phyloP scores from a whole-genome alignment of 2,329 filamentous ascomycete species.

The Magnaporthiopsis incrustans region DNA sequence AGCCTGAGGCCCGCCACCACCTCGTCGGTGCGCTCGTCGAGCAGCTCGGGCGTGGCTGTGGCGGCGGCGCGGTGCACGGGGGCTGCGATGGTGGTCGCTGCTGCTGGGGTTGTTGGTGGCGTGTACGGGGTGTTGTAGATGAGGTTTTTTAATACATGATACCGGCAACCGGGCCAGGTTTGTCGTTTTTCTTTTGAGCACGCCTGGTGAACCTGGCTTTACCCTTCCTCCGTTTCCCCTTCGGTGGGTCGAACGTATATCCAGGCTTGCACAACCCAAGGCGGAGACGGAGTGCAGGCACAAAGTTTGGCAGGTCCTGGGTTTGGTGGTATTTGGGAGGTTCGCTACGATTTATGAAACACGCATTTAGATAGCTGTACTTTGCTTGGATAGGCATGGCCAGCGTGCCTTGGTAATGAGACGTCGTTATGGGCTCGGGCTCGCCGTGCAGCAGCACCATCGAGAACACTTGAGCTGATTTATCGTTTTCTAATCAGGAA shows the following conservation, averaged over 20 bases:
- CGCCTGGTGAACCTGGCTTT: neutral
- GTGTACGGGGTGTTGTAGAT: neutral
- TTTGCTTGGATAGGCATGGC: neutral
- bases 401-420: too few species aligned
- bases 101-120: neutral
- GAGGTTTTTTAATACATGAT: too few species aligned
- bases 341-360: neutral
- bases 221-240: neutral
- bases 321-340: neutral
- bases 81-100: neutral
- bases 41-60: slow-evolving; percentile 2
- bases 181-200: too few species aligned
- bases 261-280: neutral
- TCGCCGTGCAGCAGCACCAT: too few species aligned
- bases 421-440: too few species aligned
- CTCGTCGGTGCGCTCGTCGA: neutral
- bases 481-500: too few species aligned
- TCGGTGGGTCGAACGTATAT: neutral
- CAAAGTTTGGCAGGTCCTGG: neutral
- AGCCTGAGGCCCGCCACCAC: slow-evolving; percentile 5
- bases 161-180: too few species aligned
- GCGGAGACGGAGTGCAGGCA: neutral
- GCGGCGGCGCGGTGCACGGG: neutral
- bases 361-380: neutral
- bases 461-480: too few species aligned